Conservation (phyloP, 345 rosid species). For the Eucalyptus erythrocorys region DNA sequence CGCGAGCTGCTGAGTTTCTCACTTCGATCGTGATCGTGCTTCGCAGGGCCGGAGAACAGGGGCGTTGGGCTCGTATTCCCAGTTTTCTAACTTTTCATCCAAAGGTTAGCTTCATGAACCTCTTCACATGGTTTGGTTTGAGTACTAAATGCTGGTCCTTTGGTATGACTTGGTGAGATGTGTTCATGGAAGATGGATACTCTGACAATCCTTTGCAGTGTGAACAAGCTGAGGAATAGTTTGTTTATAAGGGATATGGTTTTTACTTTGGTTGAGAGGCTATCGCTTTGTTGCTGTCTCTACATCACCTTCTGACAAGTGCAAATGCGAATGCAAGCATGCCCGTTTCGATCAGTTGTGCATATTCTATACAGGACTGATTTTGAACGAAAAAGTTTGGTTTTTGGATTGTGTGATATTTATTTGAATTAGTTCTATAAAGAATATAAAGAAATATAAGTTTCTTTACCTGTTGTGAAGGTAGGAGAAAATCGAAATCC, state of each 20-base stretch:
- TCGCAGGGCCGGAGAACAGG: conserved; percentile 37
- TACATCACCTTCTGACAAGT: neutral
- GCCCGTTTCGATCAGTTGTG: neutral
- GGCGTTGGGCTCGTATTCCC: conserved; percentile 36
- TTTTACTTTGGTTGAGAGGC: neutral
- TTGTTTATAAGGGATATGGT: neutral
- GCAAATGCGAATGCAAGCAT: neutral
- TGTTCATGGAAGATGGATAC: neutral
- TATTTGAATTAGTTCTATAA: neutral
- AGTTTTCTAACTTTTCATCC: conserved; percentile 38
- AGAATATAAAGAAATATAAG: neutral
- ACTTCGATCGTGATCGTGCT: neutral
- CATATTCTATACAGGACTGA: neutral
- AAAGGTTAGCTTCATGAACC: conserved; percentile 28
- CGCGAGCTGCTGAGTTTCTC: neutral
- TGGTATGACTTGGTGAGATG: neutral
- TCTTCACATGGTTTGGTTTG: neutral
- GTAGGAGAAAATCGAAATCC: conserved; percentile 55
- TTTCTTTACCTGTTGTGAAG: conserved; percentile 17
- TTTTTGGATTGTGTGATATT: neutral
- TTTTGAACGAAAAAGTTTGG: neutral
- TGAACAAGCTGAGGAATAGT: neutral
- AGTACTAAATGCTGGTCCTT: neutral
- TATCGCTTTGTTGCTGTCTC: neutral
- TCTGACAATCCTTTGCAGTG: neutral